Conservation (phyloP, 768 basidiomycete species). For the Lactarius quietus region DNA sequence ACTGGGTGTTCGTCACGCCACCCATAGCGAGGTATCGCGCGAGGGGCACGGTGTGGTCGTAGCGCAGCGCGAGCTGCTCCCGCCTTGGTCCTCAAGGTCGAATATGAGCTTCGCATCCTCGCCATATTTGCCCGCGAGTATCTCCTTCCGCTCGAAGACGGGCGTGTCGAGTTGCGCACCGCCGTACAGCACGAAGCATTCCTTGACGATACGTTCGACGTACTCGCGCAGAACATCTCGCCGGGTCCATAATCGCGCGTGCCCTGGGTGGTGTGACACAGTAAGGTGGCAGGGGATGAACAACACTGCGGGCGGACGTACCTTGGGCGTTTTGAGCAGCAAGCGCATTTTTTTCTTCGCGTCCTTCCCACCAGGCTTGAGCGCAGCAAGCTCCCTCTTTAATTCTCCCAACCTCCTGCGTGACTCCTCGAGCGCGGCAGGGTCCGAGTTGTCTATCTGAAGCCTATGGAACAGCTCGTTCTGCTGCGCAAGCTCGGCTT, state of each 20-base stretch:
- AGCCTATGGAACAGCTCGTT: slow-evolving; percentile 60
- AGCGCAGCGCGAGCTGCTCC: slow-evolving; percentile 93
- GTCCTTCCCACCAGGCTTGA: slow-evolving; percentile 42
- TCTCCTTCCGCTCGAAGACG: slow-evolving; percentile 96
- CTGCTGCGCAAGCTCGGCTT: slow-evolving; percentile 54
- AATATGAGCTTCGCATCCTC: slow-evolving; percentile 98
- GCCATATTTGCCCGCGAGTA: slow-evolving; percentile 94
- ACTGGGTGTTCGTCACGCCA: slow-evolving; percentile 65
- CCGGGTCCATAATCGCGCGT: slow-evolving; percentile 92
- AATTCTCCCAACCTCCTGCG: slow-evolving; percentile 69
- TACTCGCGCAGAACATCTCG: slow-evolving; percentile 91
- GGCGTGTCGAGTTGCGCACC: slow-evolving; percentile 95
- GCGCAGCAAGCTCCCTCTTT: slow-evolving; percentile 51
- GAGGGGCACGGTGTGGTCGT: slow-evolving; percentile 96
- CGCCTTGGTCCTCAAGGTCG: slow-evolving; percentile 96
- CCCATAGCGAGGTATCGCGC: slow-evolving; percentile 95
- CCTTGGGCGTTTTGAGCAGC: slow-evolving; percentile 92
- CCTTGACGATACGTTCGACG: slow-evolving; percentile 85
- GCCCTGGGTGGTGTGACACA: slow-evolving; percentile 55
- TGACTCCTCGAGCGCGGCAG: slow-evolving; percentile 50
- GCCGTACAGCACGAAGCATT: slow-evolving; percentile 84
- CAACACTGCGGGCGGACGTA: slow-evolving; percentile 28
- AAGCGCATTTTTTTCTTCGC: slow-evolving; percentile 63
- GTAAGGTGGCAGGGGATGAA: too few relatives aligned
- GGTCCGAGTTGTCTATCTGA: slow-evolving; percentile 51